Evolutionary conservation across 208 protist species (phyloP), one percentile per base, ranked within the genome.

Genomic region (Naegleria fowleri): DNA sequence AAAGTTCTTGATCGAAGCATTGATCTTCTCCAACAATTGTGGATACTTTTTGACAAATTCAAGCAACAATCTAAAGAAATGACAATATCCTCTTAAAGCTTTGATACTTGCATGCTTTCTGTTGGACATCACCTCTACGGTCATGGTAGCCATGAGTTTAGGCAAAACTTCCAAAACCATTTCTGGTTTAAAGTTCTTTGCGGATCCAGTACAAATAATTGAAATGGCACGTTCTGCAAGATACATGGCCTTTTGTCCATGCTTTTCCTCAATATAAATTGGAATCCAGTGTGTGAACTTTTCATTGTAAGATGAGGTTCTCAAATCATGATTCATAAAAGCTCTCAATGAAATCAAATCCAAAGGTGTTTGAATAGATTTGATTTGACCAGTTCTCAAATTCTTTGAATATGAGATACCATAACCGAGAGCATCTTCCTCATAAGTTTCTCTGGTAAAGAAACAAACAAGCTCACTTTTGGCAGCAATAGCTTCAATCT

Each of bases 231-330:
- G 6, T 33, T 93, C 83, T 13, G 93, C 91, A 15, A 88, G 38
- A 33, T 58, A 15, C 58, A 93, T 91, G 36, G 91, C 91, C 33
- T 75, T 92, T 86, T 94, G 29, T 55, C 89, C 93, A 91, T 94
- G 92, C 55, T 94, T 40, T 22, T 86, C 48, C 40, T 90, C 93
- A 15, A 94, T 90, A 29, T 89, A 94, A 11, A 94, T 89, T 36
- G 93, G 93, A 40, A 94, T 41, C 93, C 92, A 94, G 91, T 94
- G 88, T 59, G 48, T 92, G 52, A 94, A 94, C 36, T 76, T 33
- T 36, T 92, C 83, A 67, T 91, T 93, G 22, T 87, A 11, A 11
- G 92, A 90, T 9, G 58, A 79, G 29, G 6, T 51, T 88, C 93
- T 93, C 39, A 94, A 89, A 43, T 90, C 87, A 85, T 93, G 55